Evolutionary conservation across 2,329 filamentous ascomycete genomes (phyloP).

Genomic region (Lanzia echinophila): DNA sequence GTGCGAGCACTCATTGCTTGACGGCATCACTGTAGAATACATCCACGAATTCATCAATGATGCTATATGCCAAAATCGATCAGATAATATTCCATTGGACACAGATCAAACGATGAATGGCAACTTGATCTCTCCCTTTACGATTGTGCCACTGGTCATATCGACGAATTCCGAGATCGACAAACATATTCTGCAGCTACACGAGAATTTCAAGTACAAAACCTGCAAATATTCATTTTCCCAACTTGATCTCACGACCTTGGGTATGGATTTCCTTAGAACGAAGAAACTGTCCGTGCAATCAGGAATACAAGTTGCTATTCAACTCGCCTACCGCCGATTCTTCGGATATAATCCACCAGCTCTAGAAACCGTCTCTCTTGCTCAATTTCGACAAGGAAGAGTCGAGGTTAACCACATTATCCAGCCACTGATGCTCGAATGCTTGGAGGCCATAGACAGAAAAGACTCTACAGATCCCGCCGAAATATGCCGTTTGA

Average conservation of each 20-base stretch:
- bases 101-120: too few relatives aligned
- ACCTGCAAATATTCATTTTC: too few relatives aligned
- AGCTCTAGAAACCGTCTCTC: slow-evolving; percentile 27
- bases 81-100: too few relatives aligned
- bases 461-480: neutral
- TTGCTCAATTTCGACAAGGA: neutral
- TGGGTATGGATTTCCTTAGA: too few relatives aligned
- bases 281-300: neutral
- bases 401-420: neutral
- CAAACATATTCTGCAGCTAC: too few relatives aligned
- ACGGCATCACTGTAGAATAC: slow-evolving; percentile 5
- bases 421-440: neutral
- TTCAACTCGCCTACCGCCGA: neutral
- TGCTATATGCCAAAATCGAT: neutral
- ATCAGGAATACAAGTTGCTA: neutral
- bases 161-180: too few relatives aligned
- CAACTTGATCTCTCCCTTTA: too few relatives aligned
- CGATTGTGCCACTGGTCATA: too few relatives aligned
- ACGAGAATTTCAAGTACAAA: too few relatives aligned
- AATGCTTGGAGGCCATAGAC: neutral
- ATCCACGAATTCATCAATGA: neutral
- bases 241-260: too few relatives aligned
- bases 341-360: slow-evolving; percentile 33
- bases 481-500: too few relatives aligned
- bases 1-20: slow-evolving; percentile 19